Evolutionary conservation across 2,329 filamentous ascomycete species (phyloP), one percentile per base, ranked within the genome.

Genomic region (Fusarium abutilonis): DNA sequence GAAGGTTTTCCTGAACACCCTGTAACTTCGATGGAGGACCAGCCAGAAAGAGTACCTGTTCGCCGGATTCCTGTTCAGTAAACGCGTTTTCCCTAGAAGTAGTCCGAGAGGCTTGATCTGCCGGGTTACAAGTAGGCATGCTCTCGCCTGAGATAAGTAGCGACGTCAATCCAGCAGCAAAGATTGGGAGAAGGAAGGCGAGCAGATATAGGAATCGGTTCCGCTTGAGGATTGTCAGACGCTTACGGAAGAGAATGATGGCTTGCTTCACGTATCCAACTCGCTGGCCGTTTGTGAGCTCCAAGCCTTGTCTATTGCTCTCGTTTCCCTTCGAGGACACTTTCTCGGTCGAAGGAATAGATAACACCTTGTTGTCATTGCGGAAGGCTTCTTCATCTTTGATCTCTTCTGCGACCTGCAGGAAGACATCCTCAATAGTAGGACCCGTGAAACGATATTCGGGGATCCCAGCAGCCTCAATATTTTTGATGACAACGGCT

Each of bases 391-490:
- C 75, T 63, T 89, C 85, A 6, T 82, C 82, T 53, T 81, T 83
- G 56, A 92, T 84, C 73, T 97, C 93, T 70, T 94, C 91, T 0
- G 93, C 92, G 35, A 97, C 82, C 64, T 91, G 89, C 21, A 97
- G 78, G 75, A 97, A 97, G 0, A 97, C 93, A 66, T 97, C 93
- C 73, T 97, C 94, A 36, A 97, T 93, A 0, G 92, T 96, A 1
- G 93, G 94, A 0, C 92, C 92, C 14, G 90, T 90, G 65, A 97
- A 90, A 55, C 93, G 88, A 73, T 96, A 97, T 55, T 96, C 90
- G 14, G 82, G 81, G 36, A 96, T 82, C 0, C 86, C 86, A 2
- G 82, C 79, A 1, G 80, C 76, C 72, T 96, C 90, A 1, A 97
- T 80, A 9, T 82, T 75, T 43, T 83, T 82, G 61, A 96, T 90